A percentile compares a stretch with the other conserved stretches of the same genome.
phyloP scores from a whole-genome alignment of 2,329 filamentous ascomycete genomes.

The Huntiella omanensis region DNA sequence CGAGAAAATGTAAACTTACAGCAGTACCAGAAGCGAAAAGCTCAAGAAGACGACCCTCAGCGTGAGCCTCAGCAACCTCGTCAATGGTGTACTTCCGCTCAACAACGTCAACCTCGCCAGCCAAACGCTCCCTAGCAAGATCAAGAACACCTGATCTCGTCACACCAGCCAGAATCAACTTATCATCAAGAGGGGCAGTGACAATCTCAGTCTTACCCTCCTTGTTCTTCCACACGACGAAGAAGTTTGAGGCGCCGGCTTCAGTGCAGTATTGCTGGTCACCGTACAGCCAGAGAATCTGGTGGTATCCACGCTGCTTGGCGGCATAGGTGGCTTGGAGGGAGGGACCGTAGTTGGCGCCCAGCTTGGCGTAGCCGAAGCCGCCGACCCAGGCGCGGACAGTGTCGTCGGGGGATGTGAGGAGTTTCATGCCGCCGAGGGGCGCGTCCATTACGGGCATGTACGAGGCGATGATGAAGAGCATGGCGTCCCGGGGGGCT shows the following conservation, averaged over 20 bases:
- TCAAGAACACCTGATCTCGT: conserved; percentile 68
- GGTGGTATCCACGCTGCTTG: conserved; percentile 53
- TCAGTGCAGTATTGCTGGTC: conserved; percentile 64
- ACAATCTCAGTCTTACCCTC: conserved; percentile 47
- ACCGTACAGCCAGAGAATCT: conserved; percentile 89
- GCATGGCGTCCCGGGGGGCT: conserved; percentile 60
- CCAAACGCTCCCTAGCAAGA: conserved; percentile 45
- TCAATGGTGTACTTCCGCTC: conserved; percentile 70
- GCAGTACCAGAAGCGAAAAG: conserved; percentile 78
- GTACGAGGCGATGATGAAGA: conserved; percentile 60
- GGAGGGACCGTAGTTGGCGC: conserved; percentile 80
- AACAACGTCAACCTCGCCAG: conserved; percentile 45
- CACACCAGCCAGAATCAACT: conserved; percentile 73
- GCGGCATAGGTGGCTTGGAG: conserved; percentile 65
- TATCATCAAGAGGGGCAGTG: conserved; percentile 66
- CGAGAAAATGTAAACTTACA: conserved; percentile 28
- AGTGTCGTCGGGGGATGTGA: conserved; percentile 64
- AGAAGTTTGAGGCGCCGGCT: conserved; percentile 84
- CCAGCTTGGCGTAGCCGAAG: conserved; percentile 81
- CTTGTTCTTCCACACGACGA: conserved; percentile 57
- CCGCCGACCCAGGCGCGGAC: conserved; percentile 86
- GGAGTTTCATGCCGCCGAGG: conserved; percentile 46
- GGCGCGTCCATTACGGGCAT: conserved; percentile 38
- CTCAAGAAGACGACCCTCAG: conserved; percentile 63
- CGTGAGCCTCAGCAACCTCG: conserved; percentile 52